These are phyloP conservation scores for Ustilago lituana DNA, from an alignment of 1,284 basidiomycete species.

Conservation along the genomic window DNA sequence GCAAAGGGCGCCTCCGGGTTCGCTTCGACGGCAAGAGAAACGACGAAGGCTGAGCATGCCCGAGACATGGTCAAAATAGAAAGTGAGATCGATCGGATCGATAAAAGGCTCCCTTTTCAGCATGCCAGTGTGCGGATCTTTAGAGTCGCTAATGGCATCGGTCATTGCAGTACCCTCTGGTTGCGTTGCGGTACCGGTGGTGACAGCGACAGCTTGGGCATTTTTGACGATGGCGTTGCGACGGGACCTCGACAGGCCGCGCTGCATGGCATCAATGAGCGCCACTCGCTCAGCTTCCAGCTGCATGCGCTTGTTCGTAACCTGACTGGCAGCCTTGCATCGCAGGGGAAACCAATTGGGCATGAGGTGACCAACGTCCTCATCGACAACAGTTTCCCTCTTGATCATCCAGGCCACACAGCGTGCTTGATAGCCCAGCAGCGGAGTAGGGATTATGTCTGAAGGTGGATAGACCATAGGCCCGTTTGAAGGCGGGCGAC, in stretches of 20 bases:
- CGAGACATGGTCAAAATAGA: slow-evolving; percentile 49
- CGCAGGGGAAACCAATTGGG: slow-evolving; percentile 44
- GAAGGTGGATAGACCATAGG: slow-evolving; percentile 23
- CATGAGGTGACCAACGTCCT: slow-evolving; percentile 29
- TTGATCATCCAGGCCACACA: slow-evolving; percentile 50
- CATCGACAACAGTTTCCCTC: slow-evolving; percentile 31
- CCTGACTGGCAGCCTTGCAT: slow-evolving; percentile 19
- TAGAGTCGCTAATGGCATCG: too few relatives aligned
- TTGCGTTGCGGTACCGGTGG: too few relatives aligned
- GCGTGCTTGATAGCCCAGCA: slow-evolving; percentile 45
- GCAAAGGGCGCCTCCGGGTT: slow-evolving; percentile 54
- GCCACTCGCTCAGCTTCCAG: slow-evolving; percentile 33
- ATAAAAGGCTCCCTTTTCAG: slow-evolving; percentile 40
- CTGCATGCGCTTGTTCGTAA: slow-evolving; percentile 22
- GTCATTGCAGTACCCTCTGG: too few relatives aligned
- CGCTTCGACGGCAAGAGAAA: slow-evolving; percentile 34
- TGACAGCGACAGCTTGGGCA: slow-evolving; percentile 9
- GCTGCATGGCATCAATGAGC: slow-evolving; percentile 23
- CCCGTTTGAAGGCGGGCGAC: slow-evolving; percentile 34
- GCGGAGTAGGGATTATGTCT: slow-evolving; percentile 37
- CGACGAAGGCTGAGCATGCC: slow-evolving; percentile 39
- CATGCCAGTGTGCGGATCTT: neutral
- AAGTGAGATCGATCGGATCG: slow-evolving; percentile 21
- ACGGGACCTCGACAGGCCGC: slow-evolving; percentile 18
- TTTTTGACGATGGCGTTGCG: slow-evolving; percentile 30